Evolutionary conservation across 1,284 basidiomycete species (phyloP), one percentile per base, ranked within the genome.

Genomic region (Puccinia polysora): DNA sequence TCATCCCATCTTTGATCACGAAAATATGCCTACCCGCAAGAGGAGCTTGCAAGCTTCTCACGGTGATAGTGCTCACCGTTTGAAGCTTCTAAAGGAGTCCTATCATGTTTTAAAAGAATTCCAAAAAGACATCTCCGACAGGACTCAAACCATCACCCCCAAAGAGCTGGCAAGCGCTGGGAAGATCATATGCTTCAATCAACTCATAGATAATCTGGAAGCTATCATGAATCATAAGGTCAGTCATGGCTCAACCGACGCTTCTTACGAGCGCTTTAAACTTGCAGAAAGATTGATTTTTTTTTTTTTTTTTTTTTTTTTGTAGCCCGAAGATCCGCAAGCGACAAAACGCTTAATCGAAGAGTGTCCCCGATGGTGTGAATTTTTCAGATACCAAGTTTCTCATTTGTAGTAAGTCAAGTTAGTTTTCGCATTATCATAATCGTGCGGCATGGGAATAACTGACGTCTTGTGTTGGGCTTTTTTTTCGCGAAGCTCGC

Each of bases 371-470:
- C 30, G 40, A 18, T 15, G 34, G 38, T 53, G 49, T 55, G 34
- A 53, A 52, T 65, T 65, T 36, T 65, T 65, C 40, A 30, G 63
- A 52, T 23, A 53, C 53, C 32, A 53, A 52, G n/a, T 65, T 43
- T 32, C 63, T 34, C 53, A 18, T 32, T 43, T 65, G 36, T 65
- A 65, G 63, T 65, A 40, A 53, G 34, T 65, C 8, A n/a, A 59
- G 2, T 40, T n/a, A 15, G 4, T 38, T 36, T 38, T 10, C 34
- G 34, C 34, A 15, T 34, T 12, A 20, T 59, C 10, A 2, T 18
- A 40, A 14, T 32, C 28, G 4, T 20, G 25, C 18, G 6, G 25
- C 4, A 53, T 18, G 40, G 18, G 40, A 8, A 8, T 7, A 8
- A 8, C 40, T 43, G 40, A 18, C 18, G 40, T 43, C 40, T 23